phyloP scores from a whole-genome alignment of 768 basidiomycete genomes.

The Termitomyces sp. region DNA sequence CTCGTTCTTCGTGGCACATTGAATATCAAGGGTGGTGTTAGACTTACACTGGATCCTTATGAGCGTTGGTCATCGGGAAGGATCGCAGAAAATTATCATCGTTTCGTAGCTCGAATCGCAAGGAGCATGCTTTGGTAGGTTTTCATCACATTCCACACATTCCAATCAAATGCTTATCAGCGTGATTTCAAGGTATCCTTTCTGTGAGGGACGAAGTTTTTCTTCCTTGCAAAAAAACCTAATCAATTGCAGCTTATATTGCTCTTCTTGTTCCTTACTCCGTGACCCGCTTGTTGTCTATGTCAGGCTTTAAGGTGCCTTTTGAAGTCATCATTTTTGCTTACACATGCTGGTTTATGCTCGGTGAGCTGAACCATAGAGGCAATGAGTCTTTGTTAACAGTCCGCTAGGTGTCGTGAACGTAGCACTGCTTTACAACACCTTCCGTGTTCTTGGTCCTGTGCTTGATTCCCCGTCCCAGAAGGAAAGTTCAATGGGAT shows the following conservation, averaged over 20 bases:
- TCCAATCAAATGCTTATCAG: neutral
- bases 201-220: conserved; percentile 37
- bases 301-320: conserved; percentile 48
- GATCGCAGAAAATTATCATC: conserved; percentile 47
- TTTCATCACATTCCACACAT: conserved; percentile 2
- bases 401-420: conserved; percentile 54
- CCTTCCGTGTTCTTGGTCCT: conserved; percentile 57
- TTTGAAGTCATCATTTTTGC: conserved; percentile 44
- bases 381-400: neutral
- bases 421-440: conserved; percentile 65
- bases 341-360: conserved; percentile 42
- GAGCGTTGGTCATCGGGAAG: conserved; percentile 37
- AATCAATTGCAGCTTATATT: conserved; percentile 47
- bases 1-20: conserved; percentile 58
- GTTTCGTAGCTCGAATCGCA: conserved; percentile 59
- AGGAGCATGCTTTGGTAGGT: conserved; percentile 69
- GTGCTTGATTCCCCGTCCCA: conserved; percentile 38
- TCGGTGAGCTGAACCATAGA: conserved; percentile 38
- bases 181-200: conserved; percentile 46
- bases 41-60: conserved; percentile 44
- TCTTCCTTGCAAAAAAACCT: neutral
- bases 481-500: conserved; percentile 25
- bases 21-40: conserved; percentile 46
- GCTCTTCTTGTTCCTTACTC: conserved; percentile 56
- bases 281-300: conserved; percentile 42